A percentile compares a stretch with the other conserved stretches of the same genome.
These are phyloP conservation scores for Gastrodia elata DNA, from an alignment of 106 monocot genomes.

Conservation along the genomic window DNA sequence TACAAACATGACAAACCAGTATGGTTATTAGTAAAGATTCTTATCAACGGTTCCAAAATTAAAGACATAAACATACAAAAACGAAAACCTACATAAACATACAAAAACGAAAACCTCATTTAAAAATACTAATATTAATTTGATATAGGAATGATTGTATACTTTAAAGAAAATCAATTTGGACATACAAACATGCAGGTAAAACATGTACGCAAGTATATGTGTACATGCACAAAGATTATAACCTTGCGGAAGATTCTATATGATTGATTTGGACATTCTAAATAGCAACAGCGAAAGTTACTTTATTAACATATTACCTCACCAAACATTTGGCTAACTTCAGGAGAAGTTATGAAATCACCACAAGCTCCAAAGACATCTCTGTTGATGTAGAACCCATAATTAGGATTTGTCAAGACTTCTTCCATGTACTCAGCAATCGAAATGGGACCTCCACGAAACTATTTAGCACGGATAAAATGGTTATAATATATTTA, in stretches of 20 bases:
- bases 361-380: constrained; percentile 88
- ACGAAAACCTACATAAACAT: no score
- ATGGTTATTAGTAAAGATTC: not conserved
- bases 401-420: constrained; percentile 82
- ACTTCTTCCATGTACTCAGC: constrained; percentile 99
- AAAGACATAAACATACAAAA: no score
- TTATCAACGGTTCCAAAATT: not conserved
- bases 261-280: not conserved
- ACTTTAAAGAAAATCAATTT: not conserved
- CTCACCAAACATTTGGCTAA: constrained; percentile 99
- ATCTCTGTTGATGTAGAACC: constrained; percentile 83
- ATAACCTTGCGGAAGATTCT: not conserved
- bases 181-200: not conserved
- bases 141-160: not conserved
- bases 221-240: not conserved
- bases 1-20: not conserved
- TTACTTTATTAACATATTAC: constrained; percentile 20
- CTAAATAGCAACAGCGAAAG: not conserved
- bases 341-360: constrained; percentile 94
- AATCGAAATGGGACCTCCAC: constrained; percentile 89
- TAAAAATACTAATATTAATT: not conserved
- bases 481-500: not conserved
- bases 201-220: not conserved
- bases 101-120: not conserved
- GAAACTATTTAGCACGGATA: constrained; percentile 46